A percentile compares a stretch with the other conserved stretches of the same genome.
phyloP scores from a whole-genome alignment of 179 eudicot genomes.

The Spinacia oleracea region DNA sequence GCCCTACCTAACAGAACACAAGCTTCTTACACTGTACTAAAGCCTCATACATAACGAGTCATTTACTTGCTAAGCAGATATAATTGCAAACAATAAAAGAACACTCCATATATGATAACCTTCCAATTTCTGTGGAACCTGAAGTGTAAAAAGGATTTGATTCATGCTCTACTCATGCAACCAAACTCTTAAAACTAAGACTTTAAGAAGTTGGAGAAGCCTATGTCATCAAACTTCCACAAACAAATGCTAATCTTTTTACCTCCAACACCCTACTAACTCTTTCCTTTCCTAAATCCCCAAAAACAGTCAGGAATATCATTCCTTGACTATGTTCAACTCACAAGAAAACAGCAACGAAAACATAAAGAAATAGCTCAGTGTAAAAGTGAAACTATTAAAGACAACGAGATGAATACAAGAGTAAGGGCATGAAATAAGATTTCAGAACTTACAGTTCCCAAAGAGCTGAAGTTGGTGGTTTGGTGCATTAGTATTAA shows the following conservation, averaged over 20 bases:
- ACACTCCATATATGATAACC: background rate
- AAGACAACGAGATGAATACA: background rate
- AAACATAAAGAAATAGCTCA: background rate
- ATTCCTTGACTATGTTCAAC: background rate
- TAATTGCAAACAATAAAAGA: background rate
- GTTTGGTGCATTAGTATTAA: constrained; percentile 47
- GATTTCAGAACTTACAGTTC: constrained; percentile 50
- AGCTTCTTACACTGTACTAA: too few relatives aligned
- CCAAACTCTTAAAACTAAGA: background rate
- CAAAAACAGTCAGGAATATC: background rate
- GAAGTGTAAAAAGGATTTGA: background rate
- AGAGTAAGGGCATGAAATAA: background rate
- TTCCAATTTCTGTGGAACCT: background rate
- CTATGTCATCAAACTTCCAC: background rate
- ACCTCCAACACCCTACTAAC: background rate
- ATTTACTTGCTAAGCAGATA: background rate
- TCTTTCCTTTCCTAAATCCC: background rate
- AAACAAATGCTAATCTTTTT: too few relatives aligned
- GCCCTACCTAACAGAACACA: too few relatives aligned
- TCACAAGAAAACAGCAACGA: background rate
- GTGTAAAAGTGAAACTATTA: background rate
- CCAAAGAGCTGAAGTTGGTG: constrained; percentile 80
- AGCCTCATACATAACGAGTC: too few relatives aligned
- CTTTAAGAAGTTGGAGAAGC: background rate
- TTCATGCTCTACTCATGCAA: background rate